Base-by-base conservation (phyloP, 2,329 filamentous ascomycete species). In the Colletotrichum somersetense region DNA sequence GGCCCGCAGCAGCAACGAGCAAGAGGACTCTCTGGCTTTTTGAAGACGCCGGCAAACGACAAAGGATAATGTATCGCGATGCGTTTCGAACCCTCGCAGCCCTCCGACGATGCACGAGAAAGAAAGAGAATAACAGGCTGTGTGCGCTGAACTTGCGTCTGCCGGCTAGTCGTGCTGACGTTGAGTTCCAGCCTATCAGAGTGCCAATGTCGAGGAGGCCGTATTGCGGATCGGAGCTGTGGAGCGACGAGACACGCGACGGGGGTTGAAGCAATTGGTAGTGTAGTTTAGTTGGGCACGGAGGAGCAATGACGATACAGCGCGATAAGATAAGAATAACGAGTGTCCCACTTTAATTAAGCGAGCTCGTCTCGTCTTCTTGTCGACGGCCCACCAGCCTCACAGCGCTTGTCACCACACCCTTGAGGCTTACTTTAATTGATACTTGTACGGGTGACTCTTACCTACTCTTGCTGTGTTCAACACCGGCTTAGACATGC, bases 241-340 rank as follows among this genome's bases (percentile, higher is more conserved):
- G 65, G 65, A 68, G 65, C 53, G 53, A 44, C 55, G 58, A 68
- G 65, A 52, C 44, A 46, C 46, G 57, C 30, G 68, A 62, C 20
- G 33, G 67, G 46, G 62, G 20, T 8, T 59, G 58, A 71, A 61
- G 71, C 67, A 71, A 73, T 66, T 70, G 44, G 65, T 55, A 61
- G 61, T 48, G 65, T 61, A 61, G 61, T 48, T 62, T 30, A 30
- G 30, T 30, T 30, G 20, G 61, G 44, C 42, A 71, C 38, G 46
- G 55, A 14, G 67, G 52, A 33, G 58, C 38, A 44, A 67, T 59
- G 67, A 71, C 67, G 61, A 62, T 61, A 30, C 40, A 63, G 64
- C 46, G 58, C 58, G 69, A 71, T 71, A 68, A 71, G 69, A 71
- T 71, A 71, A 71, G 52, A 8, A 35, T 2, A 40, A 38, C 33